Percentiles rank a stretch among this genome's conserved stretches.
These are phyloP conservation scores for Penstemon newberryi DNA, from an alignment of 257 asterid species.

Conservation along the genomic window DNA sequence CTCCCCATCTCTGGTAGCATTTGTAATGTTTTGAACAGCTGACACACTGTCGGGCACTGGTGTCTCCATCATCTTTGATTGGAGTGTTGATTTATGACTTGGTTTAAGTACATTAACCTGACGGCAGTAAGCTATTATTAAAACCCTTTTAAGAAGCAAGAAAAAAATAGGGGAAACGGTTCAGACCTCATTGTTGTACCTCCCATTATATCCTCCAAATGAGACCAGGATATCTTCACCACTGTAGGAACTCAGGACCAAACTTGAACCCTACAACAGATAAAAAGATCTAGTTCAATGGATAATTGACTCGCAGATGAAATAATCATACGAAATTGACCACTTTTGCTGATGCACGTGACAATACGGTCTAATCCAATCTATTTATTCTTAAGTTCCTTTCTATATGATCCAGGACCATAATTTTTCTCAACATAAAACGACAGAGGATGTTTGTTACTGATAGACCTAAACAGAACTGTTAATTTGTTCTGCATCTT, in stretches of 20 bases:
- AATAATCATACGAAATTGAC: conserved; percentile 13
- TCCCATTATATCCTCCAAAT: conserved; percentile 98
- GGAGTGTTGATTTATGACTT: conserved; percentile 84
- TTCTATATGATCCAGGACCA: conserved; percentile 3
- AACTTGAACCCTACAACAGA: conserved; percentile 72
- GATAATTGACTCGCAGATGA: conserved; percentile 14
- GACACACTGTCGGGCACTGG: conserved; percentile 83
- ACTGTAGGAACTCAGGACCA: conserved; percentile 71
- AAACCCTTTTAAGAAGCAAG: conserved; percentile 13
- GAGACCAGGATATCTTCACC: conserved; percentile 92
- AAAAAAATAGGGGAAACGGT: conserved; percentile 3
- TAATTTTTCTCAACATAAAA: neutral
- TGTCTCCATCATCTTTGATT: conserved; percentile 69
- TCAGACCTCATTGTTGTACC: conserved; percentile 91
- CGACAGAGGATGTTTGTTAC: neutral
- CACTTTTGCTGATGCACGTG: neutral
- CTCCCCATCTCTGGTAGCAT: conserved; percentile 80
- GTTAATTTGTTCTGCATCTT: neutral
- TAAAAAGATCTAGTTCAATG: conserved; percentile 17
- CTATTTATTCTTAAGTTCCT: neutral
- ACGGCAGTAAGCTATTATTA: conserved; percentile 30
- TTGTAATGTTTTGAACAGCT: conserved; percentile 83
- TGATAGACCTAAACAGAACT: neutral
- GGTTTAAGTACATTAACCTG: conserved; percentile 94
- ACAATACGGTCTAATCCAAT: neutral